Percentiles rank a stretch among this genome's conserved stretches.
Conservation (phyloP, 257 asterid genomes). For the Ajuga chamaepitys region DNA sequence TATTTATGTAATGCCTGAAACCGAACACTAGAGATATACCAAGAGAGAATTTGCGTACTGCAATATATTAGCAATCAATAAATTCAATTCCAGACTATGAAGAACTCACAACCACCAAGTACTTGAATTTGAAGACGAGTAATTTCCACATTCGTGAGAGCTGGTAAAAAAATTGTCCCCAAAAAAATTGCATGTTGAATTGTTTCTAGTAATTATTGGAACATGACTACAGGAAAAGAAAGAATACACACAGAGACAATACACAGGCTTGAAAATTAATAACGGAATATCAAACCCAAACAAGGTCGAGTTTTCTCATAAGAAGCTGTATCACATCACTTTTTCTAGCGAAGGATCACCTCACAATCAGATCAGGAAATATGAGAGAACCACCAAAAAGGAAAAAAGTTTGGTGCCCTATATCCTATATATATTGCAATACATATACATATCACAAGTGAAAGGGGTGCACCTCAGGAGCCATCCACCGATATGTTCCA, state of each 20-base stretch:
- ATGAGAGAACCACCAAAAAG: not conserved
- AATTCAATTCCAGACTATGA: not conserved
- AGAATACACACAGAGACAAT: no score
- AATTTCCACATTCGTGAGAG: not conserved
- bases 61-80: not conserved
- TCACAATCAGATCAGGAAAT: not conserved
- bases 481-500: constrained; percentile 99
- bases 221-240: not conserved
- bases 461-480: constrained; percentile 75
- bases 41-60: not conserved
- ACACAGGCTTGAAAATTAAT: not conserved
- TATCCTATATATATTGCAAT: not conserved
- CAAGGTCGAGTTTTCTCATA: not conserved
- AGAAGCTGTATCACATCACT: not conserved
- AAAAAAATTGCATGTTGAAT: not conserved
- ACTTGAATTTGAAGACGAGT: not conserved
- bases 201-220: not conserved
- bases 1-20: not conserved
- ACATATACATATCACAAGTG: not conserved
- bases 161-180: not conserved
- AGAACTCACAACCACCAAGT: not conserved
- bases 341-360: not conserved
- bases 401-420: not conserved
- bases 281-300: not conserved
- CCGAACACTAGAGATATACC: not conserved